Evolutionary conservation across 2,329 filamentous ascomycete genomes (phyloP).

Genomic region (Berkeleyomyces basicola): DNA sequence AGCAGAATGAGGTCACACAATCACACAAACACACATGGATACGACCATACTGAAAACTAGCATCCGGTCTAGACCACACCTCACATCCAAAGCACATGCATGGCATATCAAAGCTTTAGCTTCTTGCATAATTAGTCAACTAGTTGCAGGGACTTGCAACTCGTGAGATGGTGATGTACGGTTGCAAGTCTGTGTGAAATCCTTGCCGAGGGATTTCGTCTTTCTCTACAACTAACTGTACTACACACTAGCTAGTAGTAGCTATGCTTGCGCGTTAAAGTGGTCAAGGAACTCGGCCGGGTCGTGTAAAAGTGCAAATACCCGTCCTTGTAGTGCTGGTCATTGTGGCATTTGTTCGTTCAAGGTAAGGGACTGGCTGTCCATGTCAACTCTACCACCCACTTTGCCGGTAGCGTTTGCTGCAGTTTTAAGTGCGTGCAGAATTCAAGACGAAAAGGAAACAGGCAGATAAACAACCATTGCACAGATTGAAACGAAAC

Average conservation of each 20-base stretch:
- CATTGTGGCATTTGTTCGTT: background rate
- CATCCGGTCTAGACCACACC: no score
- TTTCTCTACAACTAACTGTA: background rate
- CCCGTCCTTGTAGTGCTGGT: no score
- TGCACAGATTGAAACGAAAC: constrained; percentile 5
- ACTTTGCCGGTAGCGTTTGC: background rate
- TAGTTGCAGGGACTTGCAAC: background rate
- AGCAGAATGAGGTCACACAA: no score
- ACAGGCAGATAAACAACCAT: background rate
- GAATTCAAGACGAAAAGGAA: background rate
- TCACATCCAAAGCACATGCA: background rate
- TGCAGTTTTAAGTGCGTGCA: background rate
- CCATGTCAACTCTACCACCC: background rate
- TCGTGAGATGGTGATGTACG: background rate
- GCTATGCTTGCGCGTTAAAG: no score
- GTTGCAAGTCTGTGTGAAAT: background rate
- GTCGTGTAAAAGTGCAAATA: background rate
- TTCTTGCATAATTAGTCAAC: no score
- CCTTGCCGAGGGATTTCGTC: no score
- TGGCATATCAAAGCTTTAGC: background rate
- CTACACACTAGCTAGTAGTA: no score
- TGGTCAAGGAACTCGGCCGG: background rate
- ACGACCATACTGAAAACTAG: no score
- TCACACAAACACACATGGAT: no score
- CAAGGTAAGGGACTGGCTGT: background rate